These are phyloP conservation scores for Mycena leptocephala DNA, from an alignment of 768 basidiomycete genomes.

Conservation along the genomic window DNA sequence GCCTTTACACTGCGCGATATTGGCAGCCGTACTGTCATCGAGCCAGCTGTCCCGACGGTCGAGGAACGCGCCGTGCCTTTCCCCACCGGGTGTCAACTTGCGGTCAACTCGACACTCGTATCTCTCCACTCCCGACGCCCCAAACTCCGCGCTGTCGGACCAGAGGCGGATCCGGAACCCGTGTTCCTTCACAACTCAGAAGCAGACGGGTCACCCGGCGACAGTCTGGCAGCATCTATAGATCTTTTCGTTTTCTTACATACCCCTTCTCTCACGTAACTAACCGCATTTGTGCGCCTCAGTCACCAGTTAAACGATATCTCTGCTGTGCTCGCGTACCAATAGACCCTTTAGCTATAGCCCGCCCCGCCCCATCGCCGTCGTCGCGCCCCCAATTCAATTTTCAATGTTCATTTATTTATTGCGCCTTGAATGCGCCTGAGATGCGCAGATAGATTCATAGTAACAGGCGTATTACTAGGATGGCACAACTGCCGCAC, in stretches of 20 bases:
- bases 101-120: not conserved
- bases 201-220: not conserved
- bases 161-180: not conserved
- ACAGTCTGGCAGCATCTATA: not conserved
- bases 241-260: too few species aligned
- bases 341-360: not conserved
- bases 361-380: not conserved
- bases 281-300: not conserved
- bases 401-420: not conserved
- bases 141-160: constrained; percentile 8
- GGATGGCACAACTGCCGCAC: not conserved
- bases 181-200: not conserved
- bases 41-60: not conserved
- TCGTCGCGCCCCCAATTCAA: not conserved
- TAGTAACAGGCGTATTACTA: not conserved
- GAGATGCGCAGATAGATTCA: not conserved
- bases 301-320: not conserved
- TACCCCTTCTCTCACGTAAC: not conserved
- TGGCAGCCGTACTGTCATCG: not conserved
- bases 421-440: not conserved
- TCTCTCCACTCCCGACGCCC: not conserved
- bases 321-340: not conserved
- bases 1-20: not conserved
- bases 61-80: not conserved
- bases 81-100: not conserved